These are phyloP conservation scores for Rhodamnia argentea DNA, from an alignment of 345 rosid species.

Conservation along the genomic window DNA sequence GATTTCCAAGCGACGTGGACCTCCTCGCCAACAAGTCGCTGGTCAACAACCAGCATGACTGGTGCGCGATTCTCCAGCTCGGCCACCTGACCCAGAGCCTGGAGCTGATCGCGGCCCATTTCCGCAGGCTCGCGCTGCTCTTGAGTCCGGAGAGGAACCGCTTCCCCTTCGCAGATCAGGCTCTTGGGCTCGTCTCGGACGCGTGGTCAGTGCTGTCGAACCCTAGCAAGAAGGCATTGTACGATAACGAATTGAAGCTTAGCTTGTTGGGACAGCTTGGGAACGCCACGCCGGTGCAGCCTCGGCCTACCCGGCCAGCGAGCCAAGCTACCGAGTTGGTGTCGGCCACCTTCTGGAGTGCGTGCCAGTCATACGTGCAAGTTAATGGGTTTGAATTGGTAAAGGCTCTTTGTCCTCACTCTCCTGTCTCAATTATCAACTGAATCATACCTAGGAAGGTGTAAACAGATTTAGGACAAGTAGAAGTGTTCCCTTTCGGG, in stretches of 20 bases:
- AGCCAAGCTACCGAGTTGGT: not conserved
- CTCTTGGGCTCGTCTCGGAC: constrained; percentile 57
- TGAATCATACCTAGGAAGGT: too few relatives aligned
- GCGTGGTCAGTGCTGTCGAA: constrained; percentile 80
- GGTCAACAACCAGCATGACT: constrained; percentile 36
- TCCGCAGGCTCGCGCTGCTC: constrained; percentile 62
- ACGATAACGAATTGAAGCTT: constrained; percentile 61
- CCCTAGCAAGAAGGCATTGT: constrained; percentile 51
- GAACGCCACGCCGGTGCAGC: not conserved
- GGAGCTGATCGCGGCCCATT: constrained; percentile 76
- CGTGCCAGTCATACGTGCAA: too few relatives aligned
- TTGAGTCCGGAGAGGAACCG: constrained; percentile 54
- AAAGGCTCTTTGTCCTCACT: too few relatives aligned
- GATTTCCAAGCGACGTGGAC: constrained; percentile 72
- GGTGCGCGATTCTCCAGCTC: constrained; percentile 80
- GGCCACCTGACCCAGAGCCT: constrained; percentile 45
- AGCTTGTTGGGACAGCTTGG: constrained; percentile 42
- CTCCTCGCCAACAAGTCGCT: constrained; percentile 43
- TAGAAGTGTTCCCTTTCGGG: too few relatives aligned
- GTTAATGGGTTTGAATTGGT: too few relatives aligned
- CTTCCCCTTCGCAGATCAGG: constrained; percentile 69
- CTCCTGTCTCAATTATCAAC: too few relatives aligned
- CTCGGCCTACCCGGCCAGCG: not conserved
- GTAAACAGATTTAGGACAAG: too few relatives aligned
- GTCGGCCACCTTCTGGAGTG: constrained; percentile 68